phyloP scores from a whole-genome alignment of 257 asterid species.

The Nicotiana tabacum region DNA sequence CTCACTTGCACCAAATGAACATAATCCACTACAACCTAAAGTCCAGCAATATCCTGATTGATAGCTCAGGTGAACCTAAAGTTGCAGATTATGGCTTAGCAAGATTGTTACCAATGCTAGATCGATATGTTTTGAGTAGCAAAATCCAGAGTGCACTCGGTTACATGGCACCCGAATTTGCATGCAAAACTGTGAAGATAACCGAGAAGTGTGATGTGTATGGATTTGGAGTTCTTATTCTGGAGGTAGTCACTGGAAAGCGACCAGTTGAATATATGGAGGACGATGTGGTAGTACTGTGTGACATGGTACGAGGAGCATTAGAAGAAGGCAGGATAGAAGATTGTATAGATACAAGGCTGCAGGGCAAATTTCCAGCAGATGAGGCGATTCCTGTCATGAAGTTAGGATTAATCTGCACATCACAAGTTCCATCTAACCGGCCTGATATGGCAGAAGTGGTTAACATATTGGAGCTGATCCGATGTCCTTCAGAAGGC shows the following conservation, averaged over 20 bases:
- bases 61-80: slow-evolving; percentile 60
- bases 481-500: slow-evolving; percentile 58
- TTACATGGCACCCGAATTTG: slow-evolving; percentile 92
- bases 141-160: slow-evolving; percentile 93
- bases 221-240: slow-evolving; percentile 71
- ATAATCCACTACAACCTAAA: slow-evolving; percentile 80
- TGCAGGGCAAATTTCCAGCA: slow-evolving; percentile 66
- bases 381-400: slow-evolving; percentile 86
- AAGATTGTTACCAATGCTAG: slow-evolving; percentile 63
- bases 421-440: slow-evolving; percentile 88
- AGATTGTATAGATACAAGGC: slow-evolving; percentile 61
- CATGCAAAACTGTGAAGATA: slow-evolving; percentile 78
- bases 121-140: slow-evolving; percentile 75
- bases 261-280: slow-evolving; percentile 94
- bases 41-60: slow-evolving; percentile 72
- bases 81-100: slow-evolving; percentile 83
- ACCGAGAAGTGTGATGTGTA: slow-evolving; percentile 86
- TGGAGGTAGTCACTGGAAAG: slow-evolving; percentile 72
- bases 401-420: slow-evolving; percentile 78
- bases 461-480: slow-evolving; percentile 74
- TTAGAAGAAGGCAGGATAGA: slow-evolving; percentile 72
- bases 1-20: slow-evolving; percentile 68
- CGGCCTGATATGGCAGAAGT: slow-evolving; percentile 90
- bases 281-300: slow-evolving; percentile 83
- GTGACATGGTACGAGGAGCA: slow-evolving; percentile 87